A percentile compares a stretch with the other conserved stretches of the same genome.
Evolutionary conservation across 208 protist genomes (phyloP).

Genomic region (Lotmaria passim): DNA sequence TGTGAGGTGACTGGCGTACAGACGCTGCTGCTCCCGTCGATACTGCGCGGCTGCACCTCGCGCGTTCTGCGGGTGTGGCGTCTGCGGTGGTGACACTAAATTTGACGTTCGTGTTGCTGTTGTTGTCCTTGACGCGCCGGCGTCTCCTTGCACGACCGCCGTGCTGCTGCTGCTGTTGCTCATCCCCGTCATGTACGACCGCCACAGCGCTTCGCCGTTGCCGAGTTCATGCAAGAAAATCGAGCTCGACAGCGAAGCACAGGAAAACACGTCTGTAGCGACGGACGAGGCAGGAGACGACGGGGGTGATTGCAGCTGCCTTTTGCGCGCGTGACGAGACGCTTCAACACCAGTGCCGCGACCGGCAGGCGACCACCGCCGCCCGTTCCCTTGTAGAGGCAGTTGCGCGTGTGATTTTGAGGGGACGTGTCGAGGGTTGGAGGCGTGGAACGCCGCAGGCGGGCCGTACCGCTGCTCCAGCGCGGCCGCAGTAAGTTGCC

Average conservation of each 20-base stretch:
- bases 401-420: neutral
- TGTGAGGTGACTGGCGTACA: constrained; percentile 25
- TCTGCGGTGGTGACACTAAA: neutral
- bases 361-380: neutral
- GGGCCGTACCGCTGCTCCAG: constrained; percentile 28
- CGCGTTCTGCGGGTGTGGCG: neutral
- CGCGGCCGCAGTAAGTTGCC: constrained; percentile 11
- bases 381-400: neutral
- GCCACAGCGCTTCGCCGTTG: constrained; percentile 11
- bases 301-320: neutral
- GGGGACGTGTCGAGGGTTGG: neutral
- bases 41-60: constrained; percentile 12
- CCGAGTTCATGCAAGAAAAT: constrained; percentile 32
- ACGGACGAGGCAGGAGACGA: constrained; percentile 16
- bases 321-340: neutral
- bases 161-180: neutral
- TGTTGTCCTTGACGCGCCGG: neutral
- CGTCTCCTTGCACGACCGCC: neutral
- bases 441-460: constrained; percentile 6
- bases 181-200: constrained; percentile 1
- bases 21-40: constrained; percentile 28
- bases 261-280: constrained; percentile 11
- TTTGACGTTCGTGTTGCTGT: neutral
- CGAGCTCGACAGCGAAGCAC: constrained; percentile 28
- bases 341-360: neutral